Percentiles rank a stretch among this genome's conserved stretches.
Conservation (phyloP, 345 rosid species). For the Angophora floribunda region DNA sequence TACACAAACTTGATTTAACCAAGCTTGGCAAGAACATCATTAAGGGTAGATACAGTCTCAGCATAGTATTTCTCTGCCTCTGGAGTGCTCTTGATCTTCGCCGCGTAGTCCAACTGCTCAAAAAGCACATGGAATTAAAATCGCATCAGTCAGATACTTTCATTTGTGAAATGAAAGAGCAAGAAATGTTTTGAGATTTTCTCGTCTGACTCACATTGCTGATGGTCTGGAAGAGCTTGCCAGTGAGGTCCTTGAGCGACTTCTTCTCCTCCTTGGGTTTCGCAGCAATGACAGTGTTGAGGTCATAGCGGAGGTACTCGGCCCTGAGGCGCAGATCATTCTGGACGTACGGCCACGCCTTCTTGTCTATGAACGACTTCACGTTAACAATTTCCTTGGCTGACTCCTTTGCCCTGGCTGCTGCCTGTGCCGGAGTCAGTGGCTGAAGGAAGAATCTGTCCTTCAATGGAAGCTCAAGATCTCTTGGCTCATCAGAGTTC, state of each 20-base stretch:
- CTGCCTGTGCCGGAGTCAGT: conserved; percentile 55
- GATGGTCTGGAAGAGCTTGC: conserved; percentile 66
- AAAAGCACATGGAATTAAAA: not conserved
- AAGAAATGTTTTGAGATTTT: not conserved
- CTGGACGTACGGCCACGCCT: conserved; percentile 86
- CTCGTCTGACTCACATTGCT: conserved; percentile 24
- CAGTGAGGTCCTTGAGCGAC: conserved; percentile 53
- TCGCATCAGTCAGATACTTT: not conserved
- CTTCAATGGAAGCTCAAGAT: conserved; percentile 38
- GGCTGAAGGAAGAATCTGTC: conserved; percentile 72
- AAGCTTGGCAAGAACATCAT: conserved; percentile 81
- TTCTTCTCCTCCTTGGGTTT: conserved; percentile 74
- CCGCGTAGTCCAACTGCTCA: conserved; percentile 79
- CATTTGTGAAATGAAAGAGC: not conserved
- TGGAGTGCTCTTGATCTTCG: conserved; percentile 71
- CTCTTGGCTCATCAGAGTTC: conserved; percentile 86
- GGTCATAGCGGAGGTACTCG: conserved; percentile 73
- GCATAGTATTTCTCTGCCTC: conserved; percentile 86
- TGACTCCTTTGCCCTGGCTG: conserved; percentile 71
- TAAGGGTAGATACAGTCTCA: conserved; percentile 60
- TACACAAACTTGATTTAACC: conserved; percentile 31
- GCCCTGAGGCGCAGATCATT: conserved; percentile 80
- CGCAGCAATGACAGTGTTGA: conserved; percentile 70
- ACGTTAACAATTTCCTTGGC: conserved; percentile 75
- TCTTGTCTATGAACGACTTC: conserved; percentile 71